Conservation (phyloP, 495 filamentous ascomycete genomes). For the Penicillium parvum region DNA sequence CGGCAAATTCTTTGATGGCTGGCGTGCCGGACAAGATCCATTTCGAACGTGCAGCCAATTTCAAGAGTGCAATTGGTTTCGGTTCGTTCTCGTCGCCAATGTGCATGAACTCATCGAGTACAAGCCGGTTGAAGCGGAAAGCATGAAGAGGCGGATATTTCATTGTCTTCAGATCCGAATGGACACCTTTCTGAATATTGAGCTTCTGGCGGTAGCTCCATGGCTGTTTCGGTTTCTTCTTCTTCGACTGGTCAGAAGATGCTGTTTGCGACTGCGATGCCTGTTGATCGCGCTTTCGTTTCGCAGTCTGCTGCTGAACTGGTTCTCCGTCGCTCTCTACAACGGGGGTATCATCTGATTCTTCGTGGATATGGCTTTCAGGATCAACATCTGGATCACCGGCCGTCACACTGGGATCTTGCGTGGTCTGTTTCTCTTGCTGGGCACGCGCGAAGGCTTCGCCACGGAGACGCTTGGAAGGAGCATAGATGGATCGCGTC, state of each 20-base stretch:
- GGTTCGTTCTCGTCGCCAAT: constrained; percentile 36
- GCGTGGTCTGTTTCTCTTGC: background rate
- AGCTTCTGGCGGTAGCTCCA: constrained; percentile 26
- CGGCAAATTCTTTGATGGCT: constrained; percentile 50
- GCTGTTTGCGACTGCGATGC: too few species aligned
- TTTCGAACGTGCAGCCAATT: constrained; percentile 45
- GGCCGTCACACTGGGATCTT: background rate
- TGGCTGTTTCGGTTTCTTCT: too few species aligned
- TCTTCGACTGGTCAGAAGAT: too few species aligned
- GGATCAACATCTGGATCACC: too few species aligned
- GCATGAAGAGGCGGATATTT: constrained; percentile 47
- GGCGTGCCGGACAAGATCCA: constrained; percentile 72
- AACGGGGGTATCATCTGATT: background rate
- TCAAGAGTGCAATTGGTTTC: constrained; percentile 25
- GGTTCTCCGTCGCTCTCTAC: background rate
- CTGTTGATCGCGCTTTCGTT: too few species aligned
- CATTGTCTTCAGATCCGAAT: constrained; percentile 17
- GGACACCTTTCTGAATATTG: constrained; percentile 14
- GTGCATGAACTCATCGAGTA: constrained; percentile 70
- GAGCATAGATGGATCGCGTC: constrained; percentile 22
- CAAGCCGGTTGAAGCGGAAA: constrained; percentile 57
- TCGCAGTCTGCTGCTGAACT: too few species aligned
- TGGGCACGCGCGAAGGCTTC: constrained; percentile 7
- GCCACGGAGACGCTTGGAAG: constrained; percentile 32
- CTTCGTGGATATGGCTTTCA: too few species aligned